Percentiles rank a stretch among this genome's conserved stretches.
These are phyloP conservation scores for Neurospora intermedia DNA, from an alignment of 495 filamentous ascomycete species.

Conservation along the genomic window DNA sequence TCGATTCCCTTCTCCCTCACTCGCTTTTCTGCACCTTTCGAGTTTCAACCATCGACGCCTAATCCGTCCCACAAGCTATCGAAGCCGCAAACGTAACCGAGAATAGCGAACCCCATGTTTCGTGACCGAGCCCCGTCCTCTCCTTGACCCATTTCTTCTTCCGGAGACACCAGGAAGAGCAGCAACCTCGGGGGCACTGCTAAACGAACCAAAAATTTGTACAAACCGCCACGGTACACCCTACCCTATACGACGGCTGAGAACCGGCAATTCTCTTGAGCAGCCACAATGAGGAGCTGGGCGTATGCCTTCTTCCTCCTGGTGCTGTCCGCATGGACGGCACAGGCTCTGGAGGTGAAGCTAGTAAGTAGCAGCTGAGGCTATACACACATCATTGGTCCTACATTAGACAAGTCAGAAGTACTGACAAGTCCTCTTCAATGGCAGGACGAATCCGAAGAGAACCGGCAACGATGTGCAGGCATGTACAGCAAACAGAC, in stretches of 20 bases:
- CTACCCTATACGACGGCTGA: constrained; percentile 5
- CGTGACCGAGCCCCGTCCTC: neutral
- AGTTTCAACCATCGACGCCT: neutral
- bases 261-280: neutral
- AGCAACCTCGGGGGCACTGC: neutral
- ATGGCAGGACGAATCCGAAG: constrained; percentile 58
- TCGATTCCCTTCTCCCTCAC: neutral
- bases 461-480: constrained; percentile 77
- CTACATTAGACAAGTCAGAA: neutral
- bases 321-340: constrained; percentile 46
- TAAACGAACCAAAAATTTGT: constrained; percentile 1
- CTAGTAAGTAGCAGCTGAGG: constrained; percentile 19
- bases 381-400: neutral
- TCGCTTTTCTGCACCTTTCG: neutral
- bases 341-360: constrained; percentile 54
- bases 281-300: constrained; percentile 32
- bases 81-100: neutral
- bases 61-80: neutral
- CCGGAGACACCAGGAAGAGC: neutral
- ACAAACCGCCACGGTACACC: constrained; percentile 6
- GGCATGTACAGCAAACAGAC: constrained; percentile 91
- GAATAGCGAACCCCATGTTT: constrained; percentile 1
- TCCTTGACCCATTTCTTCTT: neutral
- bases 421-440: neutral
- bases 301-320: constrained; percentile 24